Conservation (phyloP, 345 rosid genomes). For the Eutrema yunnanense region DNA sequence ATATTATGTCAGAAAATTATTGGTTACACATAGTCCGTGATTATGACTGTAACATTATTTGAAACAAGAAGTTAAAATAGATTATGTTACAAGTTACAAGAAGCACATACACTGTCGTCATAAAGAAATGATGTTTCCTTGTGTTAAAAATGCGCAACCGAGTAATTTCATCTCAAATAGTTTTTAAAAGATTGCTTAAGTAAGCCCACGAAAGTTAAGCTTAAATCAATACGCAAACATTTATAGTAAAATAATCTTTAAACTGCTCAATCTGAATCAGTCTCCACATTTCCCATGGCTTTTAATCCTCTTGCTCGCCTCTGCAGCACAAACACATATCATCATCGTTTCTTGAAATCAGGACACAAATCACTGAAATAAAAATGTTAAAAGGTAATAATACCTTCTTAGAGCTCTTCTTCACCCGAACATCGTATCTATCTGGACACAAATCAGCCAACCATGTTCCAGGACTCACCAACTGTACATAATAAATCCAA, state of each 20-base stretch:
- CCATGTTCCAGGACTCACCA: slow-evolving; percentile 94
- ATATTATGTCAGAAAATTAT: neutral
- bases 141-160: neutral
- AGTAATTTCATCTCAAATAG: neutral
- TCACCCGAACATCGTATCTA: slow-evolving; percentile 87
- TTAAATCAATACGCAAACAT: neutral
- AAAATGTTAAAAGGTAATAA: neutral
- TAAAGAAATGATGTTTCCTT: neutral
- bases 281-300: slow-evolving; percentile 57
- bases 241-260: neutral
- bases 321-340: slow-evolving; percentile 24
- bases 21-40: neutral
- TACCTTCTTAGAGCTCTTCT: slow-evolving; percentile 88
- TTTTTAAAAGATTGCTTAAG: neutral
- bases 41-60: neutral
- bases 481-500: slow-evolving; percentile 31
- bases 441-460: slow-evolving; percentile 78
- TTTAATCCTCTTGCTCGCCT: slow-evolving; percentile 52
- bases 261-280: slow-evolving; percentile 41
- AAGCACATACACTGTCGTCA: neutral
- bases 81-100: slow-evolving; percentile 12
- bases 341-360: neutral
- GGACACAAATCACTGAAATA: neutral
- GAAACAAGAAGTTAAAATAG: neutral
- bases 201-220: neutral